phyloP scores from a whole-genome alignment of 495 filamentous ascomycete genomes.

The Podospora australis region DNA sequence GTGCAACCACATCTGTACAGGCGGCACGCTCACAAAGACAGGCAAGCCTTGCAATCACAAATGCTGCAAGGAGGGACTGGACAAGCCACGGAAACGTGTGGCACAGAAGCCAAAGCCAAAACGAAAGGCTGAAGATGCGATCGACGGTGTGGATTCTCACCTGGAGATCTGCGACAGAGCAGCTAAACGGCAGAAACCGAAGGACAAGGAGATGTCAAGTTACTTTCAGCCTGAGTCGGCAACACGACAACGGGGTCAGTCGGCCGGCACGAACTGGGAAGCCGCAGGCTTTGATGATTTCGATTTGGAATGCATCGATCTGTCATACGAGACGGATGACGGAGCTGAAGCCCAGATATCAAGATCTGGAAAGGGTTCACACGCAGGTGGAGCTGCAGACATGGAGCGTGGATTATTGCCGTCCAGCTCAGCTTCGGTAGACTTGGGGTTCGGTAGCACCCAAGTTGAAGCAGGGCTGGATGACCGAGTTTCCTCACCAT shows the following conservation, averaged over 20 bases:
- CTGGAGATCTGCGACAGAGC: neutral
- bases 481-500: neutral
- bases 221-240: neutral
- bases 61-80: slow-evolving; percentile 84
- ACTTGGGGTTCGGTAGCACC: neutral
- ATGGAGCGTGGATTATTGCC: no score
- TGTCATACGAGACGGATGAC: slow-evolving; percentile 18
- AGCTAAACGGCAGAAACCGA: slow-evolving; percentile 1
- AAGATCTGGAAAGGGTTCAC: no score
- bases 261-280: slow-evolving; percentile 3
- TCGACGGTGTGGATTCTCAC: neutral
- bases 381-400: no score
- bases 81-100: slow-evolving; percentile 63
- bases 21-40: slow-evolving; percentile 64
- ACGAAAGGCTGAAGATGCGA: neutral
- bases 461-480: neutral
- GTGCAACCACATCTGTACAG: slow-evolving; percentile 70
- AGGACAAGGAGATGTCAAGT: neutral
- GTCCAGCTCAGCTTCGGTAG: no score
- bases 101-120: slow-evolving; percentile 30
- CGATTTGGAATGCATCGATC: slow-evolving; percentile 34
- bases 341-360: neutral
- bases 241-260: neutral
- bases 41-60: slow-evolving; percentile 50
- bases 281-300: slow-evolving; percentile 3